phyloP scores from a whole-genome alignment of 306 rosid genomes.

The Trifolium repens region DNA sequence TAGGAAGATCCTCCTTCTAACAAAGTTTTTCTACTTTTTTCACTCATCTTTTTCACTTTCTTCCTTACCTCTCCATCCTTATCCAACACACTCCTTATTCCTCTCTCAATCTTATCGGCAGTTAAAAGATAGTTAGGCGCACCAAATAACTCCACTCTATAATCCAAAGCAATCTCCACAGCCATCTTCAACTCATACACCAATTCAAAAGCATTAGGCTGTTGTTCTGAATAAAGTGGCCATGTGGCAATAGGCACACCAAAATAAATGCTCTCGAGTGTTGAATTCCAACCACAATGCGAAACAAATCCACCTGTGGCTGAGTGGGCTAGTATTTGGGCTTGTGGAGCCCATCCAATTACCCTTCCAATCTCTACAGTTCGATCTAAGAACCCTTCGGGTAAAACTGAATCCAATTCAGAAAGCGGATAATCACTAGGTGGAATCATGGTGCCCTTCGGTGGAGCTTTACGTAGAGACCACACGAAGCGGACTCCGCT shows the following conservation, averaged over 20 bases:
- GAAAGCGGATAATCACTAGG: background rate
- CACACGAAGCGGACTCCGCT: background rate
- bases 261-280: background rate
- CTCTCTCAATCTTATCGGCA: no score
- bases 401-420: background rate
- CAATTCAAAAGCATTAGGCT: background rate
- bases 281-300: slow-evolving; percentile 7
- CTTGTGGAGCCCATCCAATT: background rate
- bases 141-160: background rate
- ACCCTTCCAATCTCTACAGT: background rate
- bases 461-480: background rate
- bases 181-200: background rate
- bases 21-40: background rate
- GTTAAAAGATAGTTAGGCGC: no score
- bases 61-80: background rate
- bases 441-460: background rate
- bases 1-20: background rate
- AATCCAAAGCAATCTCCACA: background rate
- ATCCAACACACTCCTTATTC: no score
- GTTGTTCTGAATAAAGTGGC: background rate
- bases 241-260: background rate
- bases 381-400: background rate
- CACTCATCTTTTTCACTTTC: slow-evolving; percentile 4
- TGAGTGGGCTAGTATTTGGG: no score
- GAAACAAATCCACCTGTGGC: background rate